phyloP scores from a whole-genome alignment of 768 basidiomycete species.

The Trametes maxima region DNA sequence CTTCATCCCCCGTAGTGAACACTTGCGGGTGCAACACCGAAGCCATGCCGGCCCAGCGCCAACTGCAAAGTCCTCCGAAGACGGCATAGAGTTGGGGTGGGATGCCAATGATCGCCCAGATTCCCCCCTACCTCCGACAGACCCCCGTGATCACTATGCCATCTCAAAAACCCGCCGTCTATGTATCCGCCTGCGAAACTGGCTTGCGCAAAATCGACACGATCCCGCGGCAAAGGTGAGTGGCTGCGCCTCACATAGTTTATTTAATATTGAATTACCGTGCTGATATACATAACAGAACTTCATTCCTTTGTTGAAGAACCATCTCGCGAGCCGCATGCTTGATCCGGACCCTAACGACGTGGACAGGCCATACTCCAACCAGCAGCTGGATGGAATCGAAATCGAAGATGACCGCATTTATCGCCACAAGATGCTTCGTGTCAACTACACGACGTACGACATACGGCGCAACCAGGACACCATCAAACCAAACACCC shows the following conservation, averaged over 20 bases:
- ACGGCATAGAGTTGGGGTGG: too few relatives aligned
- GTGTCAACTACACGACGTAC: constrained; percentile 46
- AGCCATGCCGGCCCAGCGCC: too few relatives aligned
- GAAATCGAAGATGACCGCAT: constrained; percentile 17
- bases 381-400: constrained; percentile 14
- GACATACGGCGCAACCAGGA: constrained; percentile 45
- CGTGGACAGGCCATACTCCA: neutral
- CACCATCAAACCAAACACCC: constrained; percentile 40
- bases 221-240: neutral
- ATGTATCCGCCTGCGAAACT: neutral
- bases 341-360: neutral
- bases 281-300: neutral
- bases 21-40: neutral
- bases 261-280: neutral
- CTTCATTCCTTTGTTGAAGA: neutral
- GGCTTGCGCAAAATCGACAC: neutral
- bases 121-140: neutral
- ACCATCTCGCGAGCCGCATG: neutral
- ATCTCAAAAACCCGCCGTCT: neutral
- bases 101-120: neutral
- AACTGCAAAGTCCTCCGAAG: too few relatives aligned
- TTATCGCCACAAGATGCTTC: constrained; percentile 35
- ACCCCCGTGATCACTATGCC: neutral
- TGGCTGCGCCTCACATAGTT: neutral
- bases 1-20: neutral